These are phyloP conservation scores for Xanthoconium purpureum DNA, from an alignment of 768 basidiomycete species.

Conservation along the genomic window DNA sequence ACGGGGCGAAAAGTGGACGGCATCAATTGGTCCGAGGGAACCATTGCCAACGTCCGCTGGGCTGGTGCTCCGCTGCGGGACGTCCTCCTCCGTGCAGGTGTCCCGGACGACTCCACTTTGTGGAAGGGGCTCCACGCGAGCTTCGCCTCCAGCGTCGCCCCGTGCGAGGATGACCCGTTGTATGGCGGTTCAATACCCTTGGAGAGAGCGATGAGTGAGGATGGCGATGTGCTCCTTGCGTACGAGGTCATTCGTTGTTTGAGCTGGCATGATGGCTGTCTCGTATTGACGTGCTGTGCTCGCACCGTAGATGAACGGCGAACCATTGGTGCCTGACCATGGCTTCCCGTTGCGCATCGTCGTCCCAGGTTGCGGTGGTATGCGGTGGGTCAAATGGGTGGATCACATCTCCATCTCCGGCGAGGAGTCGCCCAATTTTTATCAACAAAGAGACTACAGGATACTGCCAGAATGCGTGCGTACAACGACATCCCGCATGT, in stretches of 20 bases:
- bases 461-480: constrained; percentile 51
- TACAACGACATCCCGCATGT: background rate
- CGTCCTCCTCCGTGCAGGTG: constrained; percentile 45
- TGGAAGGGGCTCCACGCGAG: constrained; percentile 46
- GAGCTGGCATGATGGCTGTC: too few species aligned
- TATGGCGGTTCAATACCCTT: constrained; percentile 66
- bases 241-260: constrained; percentile 45
- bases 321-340: constrained; percentile 54
- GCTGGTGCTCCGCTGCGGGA: constrained; percentile 57
- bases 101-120: constrained; percentile 25
- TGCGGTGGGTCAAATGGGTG: constrained; percentile 77
- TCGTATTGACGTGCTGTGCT: background rate
- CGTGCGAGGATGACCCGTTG: constrained; percentile 57
- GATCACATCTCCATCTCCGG: constrained; percentile 54
- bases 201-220: constrained; percentile 43
- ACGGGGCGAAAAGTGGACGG: constrained; percentile 49
- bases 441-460: constrained; percentile 72
- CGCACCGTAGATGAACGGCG: constrained; percentile 55
- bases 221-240: constrained; percentile 56
- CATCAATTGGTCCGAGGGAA: constrained; percentile 63
- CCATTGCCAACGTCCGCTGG: constrained; percentile 70
- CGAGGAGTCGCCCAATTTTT: constrained; percentile 62
- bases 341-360: constrained; percentile 68
- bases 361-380: constrained; percentile 65
- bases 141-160: constrained; percentile 57